Evolutionary conservation across 331 rosid genomes (phyloP), one percentile per base, ranked within the genome.

Genomic region (Erythrophleum ivorense): DNA sequence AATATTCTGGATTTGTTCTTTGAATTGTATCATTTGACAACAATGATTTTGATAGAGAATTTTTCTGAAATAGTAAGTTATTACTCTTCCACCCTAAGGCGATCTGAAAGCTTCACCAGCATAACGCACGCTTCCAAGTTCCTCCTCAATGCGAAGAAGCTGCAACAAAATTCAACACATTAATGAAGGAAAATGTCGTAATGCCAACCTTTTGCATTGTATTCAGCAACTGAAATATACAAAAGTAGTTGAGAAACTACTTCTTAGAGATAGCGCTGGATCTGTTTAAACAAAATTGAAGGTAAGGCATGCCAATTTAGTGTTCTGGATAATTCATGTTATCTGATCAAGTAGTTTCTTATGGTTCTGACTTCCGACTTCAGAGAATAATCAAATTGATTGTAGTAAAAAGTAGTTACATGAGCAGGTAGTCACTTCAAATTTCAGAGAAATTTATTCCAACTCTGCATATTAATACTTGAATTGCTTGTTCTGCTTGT

Each of bases 121-220:
- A 66, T 96, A 96, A 15, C 91, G 94, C 85, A 96, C 97, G 33
- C 79, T 88, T 76, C 92, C 97, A 15, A 94, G 92, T 78, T 96
- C 99, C 90, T 96, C 98, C 85, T 96, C 99, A 76, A 96, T 94
- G 68, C 98, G 99, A 84, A 96, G 92, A 81, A 94, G 99, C 99
- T 96, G 97, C 80, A 88, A 88, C 11, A 75, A 81, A 78, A 82
- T 71, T 70, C 31, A 75, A 73, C 15, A 45, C 60, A 59, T 77
- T 55, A 29, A 36, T 14, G 43, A 66, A 60, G 11, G 46, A 55
- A 33, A 88, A 29, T 4, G 75, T 62, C 15, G 57, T 14, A 24
- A 62, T 58, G 71, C 75, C 19, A 80, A 73, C 9, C 74, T 81
- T 29, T 55, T 15, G 57, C 60, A 58, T 0, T 36, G 58, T 45